phyloP scores from a whole-genome alignment of 2,329 filamentous ascomycete genomes.

The Lecanicillium sp. region DNA sequence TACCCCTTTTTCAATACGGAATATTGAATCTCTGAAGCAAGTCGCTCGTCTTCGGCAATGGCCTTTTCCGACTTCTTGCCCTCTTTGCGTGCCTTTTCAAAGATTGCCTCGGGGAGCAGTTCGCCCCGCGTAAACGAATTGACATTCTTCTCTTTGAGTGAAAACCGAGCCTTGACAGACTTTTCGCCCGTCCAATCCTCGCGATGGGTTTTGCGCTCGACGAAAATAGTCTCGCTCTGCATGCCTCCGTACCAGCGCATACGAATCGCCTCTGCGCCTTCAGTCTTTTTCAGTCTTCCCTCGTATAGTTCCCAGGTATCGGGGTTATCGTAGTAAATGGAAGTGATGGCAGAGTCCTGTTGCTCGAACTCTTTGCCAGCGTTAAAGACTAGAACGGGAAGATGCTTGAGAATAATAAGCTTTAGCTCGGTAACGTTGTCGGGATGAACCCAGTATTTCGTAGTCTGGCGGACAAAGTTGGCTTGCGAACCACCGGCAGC shows the following conservation, averaged over 20 bases:
- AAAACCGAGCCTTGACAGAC: conserved; percentile 94
- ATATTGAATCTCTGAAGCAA: conserved; percentile 90
- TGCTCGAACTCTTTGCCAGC: conserved; percentile 91
- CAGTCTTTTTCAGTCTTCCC: conserved; percentile 92
- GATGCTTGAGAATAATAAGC: conserved; percentile 93
- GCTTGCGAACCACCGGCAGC: conserved; percentile 85
- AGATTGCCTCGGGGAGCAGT: conserved; percentile 78
- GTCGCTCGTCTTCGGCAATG: conserved; percentile 81
- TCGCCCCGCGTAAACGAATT: conserved; percentile 83
- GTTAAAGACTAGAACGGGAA: conserved; percentile 96
- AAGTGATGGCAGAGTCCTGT: conserved; percentile 89
- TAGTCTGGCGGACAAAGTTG: conserved; percentile 94
- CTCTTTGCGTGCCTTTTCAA: conserved; percentile 92
- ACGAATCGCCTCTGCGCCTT: conserved; percentile 93
- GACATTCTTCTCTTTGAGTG: conserved; percentile 94
- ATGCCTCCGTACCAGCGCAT: conserved; percentile 97
- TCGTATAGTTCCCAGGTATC: conserved; percentile 91
- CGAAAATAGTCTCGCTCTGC: conserved; percentile 90
- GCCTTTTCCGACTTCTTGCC: conserved; percentile 89
- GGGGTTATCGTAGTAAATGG: conserved; percentile 96
- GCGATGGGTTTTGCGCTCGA: conserved; percentile 95
- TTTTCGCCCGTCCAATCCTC: conserved; percentile 99
- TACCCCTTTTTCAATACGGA: conserved; percentile 81
- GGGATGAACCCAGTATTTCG: conserved; percentile 98
- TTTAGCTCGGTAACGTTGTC: conserved; percentile 98